Evolutionary conservation across 129 eudicot genomes (phyloP), one percentile per base, ranked within the genome.

Genomic region (Glebionis coronaria): DNA sequence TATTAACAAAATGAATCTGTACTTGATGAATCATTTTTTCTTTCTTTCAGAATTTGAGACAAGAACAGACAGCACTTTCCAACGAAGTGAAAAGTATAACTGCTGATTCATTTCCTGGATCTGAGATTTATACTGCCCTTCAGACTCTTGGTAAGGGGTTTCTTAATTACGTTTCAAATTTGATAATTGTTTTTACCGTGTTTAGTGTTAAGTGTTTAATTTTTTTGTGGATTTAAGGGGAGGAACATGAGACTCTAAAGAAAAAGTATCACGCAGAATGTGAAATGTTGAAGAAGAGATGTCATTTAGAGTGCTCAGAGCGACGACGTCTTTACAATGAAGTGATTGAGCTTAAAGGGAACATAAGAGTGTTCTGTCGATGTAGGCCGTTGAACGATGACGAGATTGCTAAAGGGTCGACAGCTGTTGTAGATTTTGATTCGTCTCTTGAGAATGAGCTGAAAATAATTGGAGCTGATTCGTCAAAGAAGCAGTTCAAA

Each of bases 331-430:
- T 93, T 9, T 93, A 93, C 69, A 93, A 93, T 72, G 92, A 88
- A 86, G 91, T 93, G 75, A 84, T 93, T 56, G 97, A 93, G 77
- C 95, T 93, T 0, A 93, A 88, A 80, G 98, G 98, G 16, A 93
- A 93, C 79, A 93, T 93, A 23, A 84, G 95, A 83, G 98, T 93
- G 54, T 93, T 86, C 69, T 93, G 97, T 54, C 83, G 98, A 80
- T 93, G 98, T 61, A 84, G 90, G 71, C 98, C 98, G 18, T 70
- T 93, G 61, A 86, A 81, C 63, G 63, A 77, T 44, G 92, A 82
- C 56, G 98, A 93, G 79, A 78, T 84, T 70, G 77, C 80, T 28
- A 88, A 86, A 61, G 98, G 95, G 2, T 80, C 66, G 6, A 56
- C 81, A 14, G 84, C 88, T 23, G 83, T 82, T 25, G 90, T 88